Conservation (phyloP, 73 alveolate species). For the Blepharisma japonicum region DNA sequence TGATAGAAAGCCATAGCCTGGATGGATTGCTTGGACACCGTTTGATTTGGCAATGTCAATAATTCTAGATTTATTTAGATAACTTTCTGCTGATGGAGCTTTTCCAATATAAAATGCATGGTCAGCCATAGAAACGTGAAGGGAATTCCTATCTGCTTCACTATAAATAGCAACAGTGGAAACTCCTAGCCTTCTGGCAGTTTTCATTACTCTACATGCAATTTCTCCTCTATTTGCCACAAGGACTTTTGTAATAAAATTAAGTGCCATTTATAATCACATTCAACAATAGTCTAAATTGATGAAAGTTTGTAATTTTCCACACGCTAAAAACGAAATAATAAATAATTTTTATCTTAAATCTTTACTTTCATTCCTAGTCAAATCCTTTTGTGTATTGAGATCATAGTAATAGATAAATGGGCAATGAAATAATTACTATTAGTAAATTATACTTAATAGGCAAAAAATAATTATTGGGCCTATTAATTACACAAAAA, state of each 20-base stretch:
- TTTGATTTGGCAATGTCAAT: slow-evolving; percentile 69
- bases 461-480: not conserved
- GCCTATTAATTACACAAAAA: not conserved
- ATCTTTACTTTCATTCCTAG: no score
- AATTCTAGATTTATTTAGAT: slow-evolving; percentile 57
- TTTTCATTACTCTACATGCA: slow-evolving; percentile 84
- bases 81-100: slow-evolving; percentile 72
- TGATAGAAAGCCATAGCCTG: slow-evolving; percentile 94
- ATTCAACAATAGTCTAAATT: no score
- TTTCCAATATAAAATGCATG: slow-evolving; percentile 84
- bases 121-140: slow-evolving; percentile 84
- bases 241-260: slow-evolving; percentile 74
- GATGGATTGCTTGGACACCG: slow-evolving; percentile 90
- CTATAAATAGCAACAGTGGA: slow-evolving; percentile 88
- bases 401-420: no score
- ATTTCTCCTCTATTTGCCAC: slow-evolving; percentile 97
- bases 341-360: no score
- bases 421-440: not conserved
- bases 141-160: slow-evolving; percentile 80
- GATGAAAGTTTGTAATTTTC: no score
- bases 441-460: not conserved
- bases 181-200: slow-evolving; percentile 67
- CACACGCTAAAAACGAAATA: no score
- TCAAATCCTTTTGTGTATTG: no score
- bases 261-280: slow-evolving; percentile 14